Percentiles rank a stretch among this genome's conserved stretches.
Conservation (phyloP, 2,329 filamentous ascomycete genomes). For the Mycocentrospora acerina region DNA sequence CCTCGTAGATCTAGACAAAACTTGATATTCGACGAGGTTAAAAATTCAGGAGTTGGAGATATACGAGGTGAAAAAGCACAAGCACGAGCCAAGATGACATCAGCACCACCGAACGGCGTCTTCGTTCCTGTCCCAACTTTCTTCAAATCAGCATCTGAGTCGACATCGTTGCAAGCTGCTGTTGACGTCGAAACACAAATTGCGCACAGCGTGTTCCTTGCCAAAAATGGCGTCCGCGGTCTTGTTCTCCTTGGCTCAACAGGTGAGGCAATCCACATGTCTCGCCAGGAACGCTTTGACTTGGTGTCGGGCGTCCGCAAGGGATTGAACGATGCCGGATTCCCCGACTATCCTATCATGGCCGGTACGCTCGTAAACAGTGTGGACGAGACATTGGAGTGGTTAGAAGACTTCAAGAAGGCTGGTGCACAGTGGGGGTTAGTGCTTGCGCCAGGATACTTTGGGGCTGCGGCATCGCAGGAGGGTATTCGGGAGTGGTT, state of each 20-base stretch:
- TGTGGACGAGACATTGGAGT: slow-evolving; percentile 61
- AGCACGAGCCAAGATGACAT: slow-evolving; percentile 24
- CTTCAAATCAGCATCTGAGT: slow-evolving; percentile 56
- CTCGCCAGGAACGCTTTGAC: slow-evolving; percentile 57
- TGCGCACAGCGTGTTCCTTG: slow-evolving; percentile 61
- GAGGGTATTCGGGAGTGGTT: slow-evolving; percentile 64
- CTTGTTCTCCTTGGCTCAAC: slow-evolving; percentile 65
- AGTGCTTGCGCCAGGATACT: slow-evolving; percentile 66
- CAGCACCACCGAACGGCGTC: slow-evolving; percentile 39
- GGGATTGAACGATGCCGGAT: slow-evolving; percentile 58
- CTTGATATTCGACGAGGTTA: no score
- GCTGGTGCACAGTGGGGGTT: slow-evolving; percentile 64
- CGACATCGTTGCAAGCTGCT: slow-evolving; percentile 50
- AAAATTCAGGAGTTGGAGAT: not conserved
- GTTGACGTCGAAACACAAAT: slow-evolving; percentile 62
- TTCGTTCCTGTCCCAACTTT: slow-evolving; percentile 60
- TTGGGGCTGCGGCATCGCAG: slow-evolving; percentile 60
- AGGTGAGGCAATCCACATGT: slow-evolving; percentile 65
- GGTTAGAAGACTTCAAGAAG: slow-evolving; percentile 57
- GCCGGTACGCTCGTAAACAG: slow-evolving; percentile 64
- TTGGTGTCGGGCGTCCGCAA: slow-evolving; percentile 59
- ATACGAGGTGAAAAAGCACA: not conserved
- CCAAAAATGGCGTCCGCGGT: slow-evolving; percentile 60
- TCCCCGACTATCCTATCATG: slow-evolving; percentile 61
- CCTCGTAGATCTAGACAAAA: not conserved